Base-by-base conservation (phyloP, 768 basidiomycete species). In the Pholiota microspora region DNA sequence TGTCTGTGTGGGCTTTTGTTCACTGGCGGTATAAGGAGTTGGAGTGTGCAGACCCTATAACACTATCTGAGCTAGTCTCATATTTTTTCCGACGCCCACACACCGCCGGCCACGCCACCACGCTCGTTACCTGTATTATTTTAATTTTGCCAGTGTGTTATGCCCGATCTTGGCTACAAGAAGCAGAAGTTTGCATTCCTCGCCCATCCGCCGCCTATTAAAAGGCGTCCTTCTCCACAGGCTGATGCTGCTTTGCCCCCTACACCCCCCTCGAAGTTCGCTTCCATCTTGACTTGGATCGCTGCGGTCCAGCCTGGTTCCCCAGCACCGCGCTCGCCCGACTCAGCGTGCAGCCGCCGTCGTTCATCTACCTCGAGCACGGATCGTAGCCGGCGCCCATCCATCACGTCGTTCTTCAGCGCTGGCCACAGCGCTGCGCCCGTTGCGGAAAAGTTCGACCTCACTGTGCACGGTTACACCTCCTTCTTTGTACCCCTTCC, bases 261-360 rank as follows among this genome's bases (percentile, higher is more conserved):
- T 12, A 21, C 38, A 9, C 50, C 50, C 8, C 50, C 50, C 51
- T 13, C 56, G 47, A 32, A 59, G 57, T 27, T 51, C 50, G 7
- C 49, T 51, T 9, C 68, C 42, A 86, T 89, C 46, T 63, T 77
- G 16, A 59, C 80, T 45, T 91, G 88, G 88, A 84, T 81, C 7
- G 71, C 81, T 21, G 74, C 71, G 58, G 84, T 90, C 52, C 82
- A 85, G 53, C 88, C 88, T 4, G 87, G 87, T 7, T 83, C 87
- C 13, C 87, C 87, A 2, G 73, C 73, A 2, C 70, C 78, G 2
- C 62, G 62, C 45, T 21, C 40, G 25, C 45, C 45, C 46, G 25
- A 9, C 29, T 76, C 76, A 5, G 72, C 72, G 23, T 67, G 69
- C 45, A 70, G 72, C 31, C 63, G 73, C 45, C 71, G 72, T 28